A percentile compares a stretch with the other conserved stretches of the same genome.
Evolutionary conservation across 345 rosid species (phyloP).

Genomic region (Rhizophora apiculata): DNA sequence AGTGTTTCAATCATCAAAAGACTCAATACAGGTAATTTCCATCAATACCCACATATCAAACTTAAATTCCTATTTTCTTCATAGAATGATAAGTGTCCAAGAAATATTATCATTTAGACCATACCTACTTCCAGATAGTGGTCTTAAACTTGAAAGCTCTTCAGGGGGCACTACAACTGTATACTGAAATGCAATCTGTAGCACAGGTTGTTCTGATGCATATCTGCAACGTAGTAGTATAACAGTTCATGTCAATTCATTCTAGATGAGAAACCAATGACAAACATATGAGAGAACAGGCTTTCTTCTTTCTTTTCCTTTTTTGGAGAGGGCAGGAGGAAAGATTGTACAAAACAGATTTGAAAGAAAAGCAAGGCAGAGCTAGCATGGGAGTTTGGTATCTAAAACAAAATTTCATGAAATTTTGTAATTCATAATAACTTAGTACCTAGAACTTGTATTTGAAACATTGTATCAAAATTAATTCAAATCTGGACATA

Average conservation of each 20-base stretch:
- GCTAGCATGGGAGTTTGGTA: too few relatives aligned
- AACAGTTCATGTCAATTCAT: too few relatives aligned
- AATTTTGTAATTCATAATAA: too few relatives aligned
- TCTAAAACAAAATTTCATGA: too few relatives aligned
- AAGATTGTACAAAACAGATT: too few relatives aligned
- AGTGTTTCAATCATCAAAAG: not conserved
- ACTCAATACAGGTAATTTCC: not conserved
- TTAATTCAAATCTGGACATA: not conserved
- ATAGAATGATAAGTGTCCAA: not conserved
- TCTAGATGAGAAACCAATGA: too few relatives aligned
- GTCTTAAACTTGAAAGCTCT: conserved; percentile 52
- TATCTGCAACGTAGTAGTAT: conserved; percentile 38
- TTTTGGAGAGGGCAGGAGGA: too few relatives aligned
- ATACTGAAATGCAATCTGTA: conserved; percentile 96
- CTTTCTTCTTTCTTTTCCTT: too few relatives aligned
- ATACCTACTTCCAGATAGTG: conserved; percentile 66
- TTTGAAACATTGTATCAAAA: not conserved
- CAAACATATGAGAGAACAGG: too few relatives aligned
- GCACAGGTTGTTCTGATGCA: conserved; percentile 72
- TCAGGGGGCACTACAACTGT: conserved; percentile 83
- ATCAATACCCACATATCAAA: not conserved
- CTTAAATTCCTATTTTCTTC: not conserved
- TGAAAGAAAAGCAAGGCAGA: too few relatives aligned
- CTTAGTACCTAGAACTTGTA: too few relatives aligned
- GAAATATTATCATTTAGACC: conserved; percentile 14